phyloP scores from a whole-genome alignment of 805 yeast species.

The Kuraishia molischiana region DNA sequence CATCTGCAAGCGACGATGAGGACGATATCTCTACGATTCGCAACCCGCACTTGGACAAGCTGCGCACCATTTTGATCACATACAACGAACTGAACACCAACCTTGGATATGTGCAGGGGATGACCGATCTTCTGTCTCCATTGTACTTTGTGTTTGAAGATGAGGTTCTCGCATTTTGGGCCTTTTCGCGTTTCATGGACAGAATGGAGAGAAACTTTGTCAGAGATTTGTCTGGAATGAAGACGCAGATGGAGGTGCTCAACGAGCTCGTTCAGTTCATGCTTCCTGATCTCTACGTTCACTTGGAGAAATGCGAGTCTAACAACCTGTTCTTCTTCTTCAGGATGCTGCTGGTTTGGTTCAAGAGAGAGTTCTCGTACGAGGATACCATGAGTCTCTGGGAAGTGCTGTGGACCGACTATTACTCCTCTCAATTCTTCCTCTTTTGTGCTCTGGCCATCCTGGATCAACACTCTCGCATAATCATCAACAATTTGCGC shows the following conservation, averaged over 20 bases:
- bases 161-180: constrained; percentile 80
- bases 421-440: constrained; percentile 77
- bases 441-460: constrained; percentile 81
- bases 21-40: constrained; percentile 54
- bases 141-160: constrained; percentile 58
- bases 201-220: constrained; percentile 92
- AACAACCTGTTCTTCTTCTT: constrained; percentile 88
- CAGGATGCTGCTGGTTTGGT: constrained; percentile 93
- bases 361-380: constrained; percentile 81
- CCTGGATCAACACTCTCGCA: constrained; percentile 76
- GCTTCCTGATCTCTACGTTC: constrained; percentile 78
- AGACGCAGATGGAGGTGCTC: constrained; percentile 73
- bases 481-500: constrained; percentile 61
- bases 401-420: constrained; percentile 91
- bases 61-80: constrained; percentile 75
- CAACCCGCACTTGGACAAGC: constrained; percentile 63
- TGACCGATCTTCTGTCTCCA: constrained; percentile 90
- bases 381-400: constrained; percentile 71
- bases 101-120: constrained; percentile 95
- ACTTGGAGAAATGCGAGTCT: constrained; percentile 80
- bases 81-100: constrained; percentile 77
- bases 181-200: constrained; percentile 81
- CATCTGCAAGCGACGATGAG: constrained; percentile 31
- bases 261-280: constrained; percentile 83
- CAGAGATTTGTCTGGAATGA: constrained; percentile 90